Percentiles rank a stretch among this genome's conserved stretches.
Conservation (phyloP, 2,329 filamentous ascomycete genomes). For the Diatrype stigma region DNA sequence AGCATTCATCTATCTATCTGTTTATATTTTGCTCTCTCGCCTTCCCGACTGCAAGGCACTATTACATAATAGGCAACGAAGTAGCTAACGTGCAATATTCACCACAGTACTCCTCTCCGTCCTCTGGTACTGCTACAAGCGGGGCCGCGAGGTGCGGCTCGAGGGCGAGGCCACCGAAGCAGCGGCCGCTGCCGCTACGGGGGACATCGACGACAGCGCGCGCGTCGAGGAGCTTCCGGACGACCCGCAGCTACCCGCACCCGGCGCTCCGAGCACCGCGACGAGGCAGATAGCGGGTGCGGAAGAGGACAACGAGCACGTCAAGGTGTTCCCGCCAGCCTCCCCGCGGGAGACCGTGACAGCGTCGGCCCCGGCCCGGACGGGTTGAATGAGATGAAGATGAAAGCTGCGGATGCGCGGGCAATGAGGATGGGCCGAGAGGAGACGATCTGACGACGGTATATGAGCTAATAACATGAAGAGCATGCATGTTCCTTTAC, state of each 20-base stretch:
- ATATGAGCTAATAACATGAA: too few relatives aligned
- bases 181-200: constrained; percentile 32
- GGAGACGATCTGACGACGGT: too few relatives aligned
- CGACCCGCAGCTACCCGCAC: constrained; percentile 37
- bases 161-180: constrained; percentile 48
- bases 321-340: not conserved
- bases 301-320: not conserved
- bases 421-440: too few relatives aligned
- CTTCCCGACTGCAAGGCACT: not conserved
- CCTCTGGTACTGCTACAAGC: constrained; percentile 98
- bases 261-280: constrained; percentile 14
- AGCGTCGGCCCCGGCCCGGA: too few relatives aligned
- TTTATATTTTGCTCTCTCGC: not conserved
- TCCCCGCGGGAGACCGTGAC: not conserved
- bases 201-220: constrained; percentile 36
- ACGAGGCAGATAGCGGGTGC: not conserved
- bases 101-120: constrained; percentile 74
- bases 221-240: constrained; percentile 49
- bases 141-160: constrained; percentile 79
- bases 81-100: not conserved
- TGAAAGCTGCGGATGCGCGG: too few relatives aligned
- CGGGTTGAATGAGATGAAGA: too few relatives aligned
- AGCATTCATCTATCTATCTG: too few relatives aligned
- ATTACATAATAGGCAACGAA: too few relatives aligned
- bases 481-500: too few relatives aligned